Conservation (phyloP, 2,329 filamentous ascomycete genomes). For the Claviceps humidiphila region DNA sequence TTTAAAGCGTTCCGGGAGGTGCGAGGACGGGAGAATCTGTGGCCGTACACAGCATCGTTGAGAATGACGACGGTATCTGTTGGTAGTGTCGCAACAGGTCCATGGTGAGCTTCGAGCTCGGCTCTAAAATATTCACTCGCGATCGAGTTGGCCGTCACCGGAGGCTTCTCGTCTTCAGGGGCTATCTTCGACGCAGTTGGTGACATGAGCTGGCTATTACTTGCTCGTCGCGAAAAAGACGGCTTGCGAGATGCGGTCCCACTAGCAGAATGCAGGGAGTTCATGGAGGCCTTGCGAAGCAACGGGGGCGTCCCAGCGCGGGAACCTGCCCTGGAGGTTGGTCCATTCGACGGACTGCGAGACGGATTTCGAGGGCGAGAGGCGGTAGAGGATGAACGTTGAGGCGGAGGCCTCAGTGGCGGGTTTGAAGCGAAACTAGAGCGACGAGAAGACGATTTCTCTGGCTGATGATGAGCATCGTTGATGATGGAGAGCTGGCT, state of each 20-base stretch:
- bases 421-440: slow-evolving; percentile 16
- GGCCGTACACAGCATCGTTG: slow-evolving; percentile 90
- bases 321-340: slow-evolving; percentile 32
- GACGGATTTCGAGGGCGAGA: slow-evolving; percentile 23
- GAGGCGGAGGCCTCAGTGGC: slow-evolving; percentile 24
- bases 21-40: slow-evolving; percentile 75
- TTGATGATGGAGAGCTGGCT: slow-evolving; percentile 30
- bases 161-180: slow-evolving; percentile 20
- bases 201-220: slow-evolving; percentile 28
- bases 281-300: slow-evolving; percentile 43
- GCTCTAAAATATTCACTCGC: slow-evolving; percentile 56
- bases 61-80: slow-evolving; percentile 68
- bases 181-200: slow-evolving; percentile 19
- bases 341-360: slow-evolving; percentile 29
- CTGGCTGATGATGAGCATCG: slow-evolving; percentile 10
- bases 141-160: slow-evolving; percentile 39
- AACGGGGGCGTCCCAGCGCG: slow-evolving; percentile 36
- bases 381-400: slow-evolving; percentile 26
- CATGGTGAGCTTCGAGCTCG: slow-evolving; percentile 53
- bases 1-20: slow-evolving; percentile 57
- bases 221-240: slow-evolving; percentile 34
- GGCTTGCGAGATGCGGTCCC: slow-evolving; percentile 23
- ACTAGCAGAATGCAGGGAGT: slow-evolving; percentile 39
- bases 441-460: background rate
- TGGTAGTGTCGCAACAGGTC: slow-evolving; percentile 23